Evolutionary conservation across 2,329 filamentous ascomycete genomes (phyloP).

Genomic region (Pseudofabraea citricarpa): DNA sequence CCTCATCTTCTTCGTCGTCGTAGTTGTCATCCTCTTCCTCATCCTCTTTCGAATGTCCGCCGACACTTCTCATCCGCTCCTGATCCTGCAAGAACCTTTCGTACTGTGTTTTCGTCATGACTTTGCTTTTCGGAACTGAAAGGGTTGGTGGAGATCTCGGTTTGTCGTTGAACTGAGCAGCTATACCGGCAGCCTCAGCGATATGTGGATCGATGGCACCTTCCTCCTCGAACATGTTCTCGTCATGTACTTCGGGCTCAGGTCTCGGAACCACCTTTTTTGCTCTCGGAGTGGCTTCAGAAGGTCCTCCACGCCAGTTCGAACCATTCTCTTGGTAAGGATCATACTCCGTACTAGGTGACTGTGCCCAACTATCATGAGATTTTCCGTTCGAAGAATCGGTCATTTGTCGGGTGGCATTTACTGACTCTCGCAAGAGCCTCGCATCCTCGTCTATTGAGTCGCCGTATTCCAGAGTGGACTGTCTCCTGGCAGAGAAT

Average conservation of each 20-base stretch:
- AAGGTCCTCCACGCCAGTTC: constrained; percentile 15
- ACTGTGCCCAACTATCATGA: constrained; percentile 21
- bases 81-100: constrained; percentile 76
- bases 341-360: not conserved
- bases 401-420: constrained; percentile 22
- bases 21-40: constrained; percentile 61
- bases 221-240: constrained; percentile 16
- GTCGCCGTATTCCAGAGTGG: constrained; percentile 21
- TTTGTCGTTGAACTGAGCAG: constrained; percentile 22
- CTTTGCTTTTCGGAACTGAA: constrained; percentile 51
- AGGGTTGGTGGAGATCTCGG: constrained; percentile 8
- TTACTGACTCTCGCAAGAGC: constrained; percentile 26
- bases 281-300: constrained; percentile 19
- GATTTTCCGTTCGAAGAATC: constrained; percentile 13
- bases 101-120: constrained; percentile 88
- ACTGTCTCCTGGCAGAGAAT: constrained; percentile 19
- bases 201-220: constrained; percentile 25
- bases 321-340: constrained; percentile 4
- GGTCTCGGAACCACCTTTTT: constrained; percentile 11
- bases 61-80: constrained; percentile 48
- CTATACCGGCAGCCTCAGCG: constrained; percentile 20
- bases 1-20: constrained; percentile 73
- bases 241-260: not conserved
- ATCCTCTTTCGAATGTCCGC: constrained; percentile 41
- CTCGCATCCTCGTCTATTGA: constrained; percentile 27